A percentile compares a stretch with the other conserved stretches of the same genome.
phyloP scores from a whole-genome alignment of 257 asterid species.

The Fraxinus americana region DNA sequence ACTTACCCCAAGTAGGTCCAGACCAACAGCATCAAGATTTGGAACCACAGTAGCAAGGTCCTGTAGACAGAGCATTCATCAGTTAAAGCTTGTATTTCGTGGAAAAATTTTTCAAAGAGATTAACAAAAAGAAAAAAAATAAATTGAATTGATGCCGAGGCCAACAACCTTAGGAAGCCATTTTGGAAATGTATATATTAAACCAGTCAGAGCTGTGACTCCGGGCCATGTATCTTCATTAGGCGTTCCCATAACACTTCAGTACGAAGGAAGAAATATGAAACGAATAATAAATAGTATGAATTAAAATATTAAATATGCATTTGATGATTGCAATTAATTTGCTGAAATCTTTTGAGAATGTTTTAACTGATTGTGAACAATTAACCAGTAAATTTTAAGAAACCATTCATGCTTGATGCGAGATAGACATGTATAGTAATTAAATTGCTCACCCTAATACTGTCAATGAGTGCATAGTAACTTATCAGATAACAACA shows the following conservation, averaged over 20 bases:
- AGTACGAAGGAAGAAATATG: neutral
- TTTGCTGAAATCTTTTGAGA: neutral
- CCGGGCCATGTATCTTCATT: neutral
- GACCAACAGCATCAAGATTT: neutral
- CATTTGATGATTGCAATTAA: neutral
- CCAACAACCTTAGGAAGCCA: neutral
- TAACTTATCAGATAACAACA: neutral
- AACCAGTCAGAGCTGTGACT: neutral
- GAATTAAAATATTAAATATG: neutral
- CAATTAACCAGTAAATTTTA: neutral
- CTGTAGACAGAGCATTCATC: neutral
- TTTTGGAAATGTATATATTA: neutral
- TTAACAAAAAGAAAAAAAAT: neutral
- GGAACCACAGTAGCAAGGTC: neutral
- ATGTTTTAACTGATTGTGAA: neutral
- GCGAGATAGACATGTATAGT: neutral
- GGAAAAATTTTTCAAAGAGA: neutral
- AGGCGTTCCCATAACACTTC: neutral
- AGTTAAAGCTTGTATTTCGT: slow-evolving; percentile 10
- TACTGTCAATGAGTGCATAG: neutral
- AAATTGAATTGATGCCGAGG: neutral
- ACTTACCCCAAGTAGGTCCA: neutral
- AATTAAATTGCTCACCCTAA: neutral
- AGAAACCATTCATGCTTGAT: neutral
- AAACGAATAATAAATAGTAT: neutral